Conservation (phyloP, 169 alveolate species). For the Plasmodium sp. region DNA sequence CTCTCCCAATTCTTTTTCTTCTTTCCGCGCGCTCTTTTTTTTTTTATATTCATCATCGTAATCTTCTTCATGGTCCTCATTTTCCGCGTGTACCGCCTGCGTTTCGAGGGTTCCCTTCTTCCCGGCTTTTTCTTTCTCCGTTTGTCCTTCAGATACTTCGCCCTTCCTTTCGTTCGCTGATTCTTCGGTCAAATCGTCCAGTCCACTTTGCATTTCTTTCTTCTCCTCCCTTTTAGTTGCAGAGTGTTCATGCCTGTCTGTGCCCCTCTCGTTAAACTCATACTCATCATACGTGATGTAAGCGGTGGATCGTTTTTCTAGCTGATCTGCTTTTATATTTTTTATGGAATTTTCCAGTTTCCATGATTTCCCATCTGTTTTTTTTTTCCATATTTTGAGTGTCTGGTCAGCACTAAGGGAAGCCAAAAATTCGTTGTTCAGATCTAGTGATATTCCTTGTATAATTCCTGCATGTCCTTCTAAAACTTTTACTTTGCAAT, state of each 20-base stretch:
- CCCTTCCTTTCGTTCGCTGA: not conserved
- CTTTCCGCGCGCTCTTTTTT: not conserved
- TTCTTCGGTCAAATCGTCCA: not conserved
- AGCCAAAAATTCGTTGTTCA: conserved; percentile 85
- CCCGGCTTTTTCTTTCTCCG: not conserved
- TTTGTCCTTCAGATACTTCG: conserved; percentile 50
- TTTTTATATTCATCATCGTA: conserved; percentile 1
- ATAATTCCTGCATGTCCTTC: conserved; percentile 89
- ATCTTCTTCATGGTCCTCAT: conserved; percentile 43
- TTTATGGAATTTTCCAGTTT: conserved; percentile 76
- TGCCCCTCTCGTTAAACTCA: conserved; percentile 27
- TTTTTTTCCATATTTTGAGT: conserved; percentile 83
- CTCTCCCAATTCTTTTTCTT: conserved; percentile 12
- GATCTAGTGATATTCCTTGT: conserved; percentile 88
- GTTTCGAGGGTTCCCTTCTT: not conserved
- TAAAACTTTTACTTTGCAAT: conserved; percentile 79
- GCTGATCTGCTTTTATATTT: conserved; percentile 65
- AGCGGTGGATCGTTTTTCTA: conserved; percentile 40
- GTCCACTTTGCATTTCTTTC: not conserved
- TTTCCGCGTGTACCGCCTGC: conserved; percentile 5
- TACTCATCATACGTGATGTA: conserved; percentile 33
- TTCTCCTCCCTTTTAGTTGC: conserved; percentile 5
- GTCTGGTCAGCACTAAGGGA: conserved; percentile 92
- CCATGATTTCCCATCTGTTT: conserved; percentile 83
- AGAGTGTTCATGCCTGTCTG: conserved; percentile 1